Evolutionary conservation across 2,329 filamentous ascomycete species (phyloP), one percentile per base, ranked within the genome.

Genomic region (Trichoderma asperellum): DNA sequence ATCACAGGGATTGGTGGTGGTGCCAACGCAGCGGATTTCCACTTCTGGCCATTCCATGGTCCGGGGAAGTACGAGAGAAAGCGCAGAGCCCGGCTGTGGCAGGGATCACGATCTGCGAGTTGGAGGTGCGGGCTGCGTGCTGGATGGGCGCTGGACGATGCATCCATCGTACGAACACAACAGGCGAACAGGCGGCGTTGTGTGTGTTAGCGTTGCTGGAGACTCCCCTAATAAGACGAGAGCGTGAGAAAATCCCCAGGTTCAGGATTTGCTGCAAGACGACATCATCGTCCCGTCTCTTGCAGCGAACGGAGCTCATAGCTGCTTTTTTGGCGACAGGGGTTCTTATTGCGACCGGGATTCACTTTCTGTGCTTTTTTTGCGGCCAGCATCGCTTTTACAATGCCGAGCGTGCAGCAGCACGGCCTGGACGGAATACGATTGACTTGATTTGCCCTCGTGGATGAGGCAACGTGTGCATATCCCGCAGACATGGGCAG

Each of bases 21-120:
- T 32, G 43, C 64, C 21, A 49, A 47, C 57, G 64, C 47, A 47
- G 64, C 65, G 65, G 65, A 68, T 68, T 68, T 61, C 65, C 58
- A 61, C 56, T 55, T 68, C 57, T 68, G 57, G 57, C 29, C 57
- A 27, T 47, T 55, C 57, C 65, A 68, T 40, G 56, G 65, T 61
- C 65, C 57, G 65, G 65, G 65, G 65, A 68, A 68, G 65, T 18
- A 68, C 65, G 57, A 47, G 32, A 34, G 32, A 18, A 43, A 43
- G 37, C 37, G 37, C 37, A 40, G 37, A 43, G 37, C 37, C 37
- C 8, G 5, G 37, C 37, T 18, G 7, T 47, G 16, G 57, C 65
- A 68, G 34, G 65, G 65, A 21, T 34, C 14, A 6, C 27, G 34
- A 68, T 61, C 65, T 61, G 57, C 57, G 43, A 32, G 47, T n/a